A percentile compares a stretch with the other conserved stretches of the same genome.
Conservation (phyloP, 1,284 basidiomycete species). For the Heterobasidion annosum region DNA sequence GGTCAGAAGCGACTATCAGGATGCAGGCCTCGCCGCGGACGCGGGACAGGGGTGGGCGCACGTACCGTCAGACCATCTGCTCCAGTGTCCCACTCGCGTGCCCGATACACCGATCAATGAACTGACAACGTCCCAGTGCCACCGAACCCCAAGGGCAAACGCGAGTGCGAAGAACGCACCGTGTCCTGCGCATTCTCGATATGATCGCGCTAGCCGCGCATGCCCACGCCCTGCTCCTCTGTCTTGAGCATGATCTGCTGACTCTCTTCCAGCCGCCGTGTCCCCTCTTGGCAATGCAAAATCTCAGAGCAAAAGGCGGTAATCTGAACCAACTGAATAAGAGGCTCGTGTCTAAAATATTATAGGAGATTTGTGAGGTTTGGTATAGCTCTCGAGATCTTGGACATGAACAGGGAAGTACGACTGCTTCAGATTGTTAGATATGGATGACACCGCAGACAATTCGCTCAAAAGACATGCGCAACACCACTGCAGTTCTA, state of each 20-base stretch:
- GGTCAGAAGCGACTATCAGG: conserved; percentile 20
- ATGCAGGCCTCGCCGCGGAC: not conserved
- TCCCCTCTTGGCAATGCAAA: conserved; percentile 39
- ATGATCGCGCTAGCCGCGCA: conserved; percentile 88
- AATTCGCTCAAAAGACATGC: too few relatives aligned
- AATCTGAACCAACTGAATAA: too few relatives aligned
- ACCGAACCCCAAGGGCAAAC: conserved; percentile 36
- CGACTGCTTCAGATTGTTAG: too few relatives aligned
- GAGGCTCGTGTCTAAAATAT: too few relatives aligned
- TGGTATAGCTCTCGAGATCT: too few relatives aligned
- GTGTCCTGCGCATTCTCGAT: conserved; percentile 92
- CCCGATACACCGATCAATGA: conserved; percentile 32
- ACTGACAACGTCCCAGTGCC: conserved; percentile 48
- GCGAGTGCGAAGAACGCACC: conserved; percentile 28
- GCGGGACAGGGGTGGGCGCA: conserved; percentile 3
- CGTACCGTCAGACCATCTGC: conserved; percentile 71
- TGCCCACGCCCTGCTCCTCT: conserved; percentile 91
- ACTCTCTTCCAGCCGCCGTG: conserved; percentile 79
- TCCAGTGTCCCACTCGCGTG: conserved; percentile 66
- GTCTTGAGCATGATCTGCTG: conserved; percentile 94
- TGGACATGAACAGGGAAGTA: too few relatives aligned
- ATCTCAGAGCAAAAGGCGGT: too few relatives aligned
- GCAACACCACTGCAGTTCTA: too few relatives aligned
- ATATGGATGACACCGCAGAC: too few relatives aligned
- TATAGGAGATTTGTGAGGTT: too few relatives aligned